Base-by-base conservation (phyloP, 108 stramenopile genomes). In the Bacterosira constricta region DNA sequence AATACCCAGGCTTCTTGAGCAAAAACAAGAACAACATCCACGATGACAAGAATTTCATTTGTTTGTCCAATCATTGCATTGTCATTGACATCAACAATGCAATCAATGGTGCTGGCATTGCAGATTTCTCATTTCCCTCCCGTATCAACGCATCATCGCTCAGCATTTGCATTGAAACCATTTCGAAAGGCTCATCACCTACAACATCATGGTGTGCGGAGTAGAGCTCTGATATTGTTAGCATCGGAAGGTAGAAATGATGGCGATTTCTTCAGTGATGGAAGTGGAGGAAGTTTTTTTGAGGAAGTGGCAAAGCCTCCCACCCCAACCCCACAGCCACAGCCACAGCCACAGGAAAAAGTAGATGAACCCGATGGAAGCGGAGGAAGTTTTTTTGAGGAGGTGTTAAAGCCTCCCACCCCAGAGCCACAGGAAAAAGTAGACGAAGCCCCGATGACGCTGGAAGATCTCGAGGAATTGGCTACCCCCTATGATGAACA, bases 401-500 rank as follows among this genome's bases (percentile, higher is more conserved):
- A 57, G 37, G 63, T 51, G 12, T 34, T 29, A 6, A 56, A 53
- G 1, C 62, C 41, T 11, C 41, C 62, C 29, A 34, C 41, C 18
- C 27, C 42, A 30, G 23, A 42, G 31, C 53, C 2, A 29, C n/a
- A 31, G 41, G 23, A 44, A 45, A 57, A 55, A 52, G 69, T 70
- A n/a, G 52, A 70, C 3, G 54, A 71, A 32, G 15, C 63, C 2
- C 78, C 64, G 0, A 44, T 66, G 64, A 39, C 70, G 7, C 27
- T 65, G 13, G 69, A 83, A 53, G 83, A 83, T 23, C 34, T 80
- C 23, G 75, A 76, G 51, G 71, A 71, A 68, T 38, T 75, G 26
- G 44, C 52, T 1, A 63, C 78, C 0, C 83, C 86, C 17, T 95
- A 90, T 80, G 91, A 88, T 63, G 88, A 95, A 37, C 77, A 83